phyloP scores from a whole-genome alignment of 2,329 filamentous ascomycete species.

The Aspergillus texensis region DNA sequence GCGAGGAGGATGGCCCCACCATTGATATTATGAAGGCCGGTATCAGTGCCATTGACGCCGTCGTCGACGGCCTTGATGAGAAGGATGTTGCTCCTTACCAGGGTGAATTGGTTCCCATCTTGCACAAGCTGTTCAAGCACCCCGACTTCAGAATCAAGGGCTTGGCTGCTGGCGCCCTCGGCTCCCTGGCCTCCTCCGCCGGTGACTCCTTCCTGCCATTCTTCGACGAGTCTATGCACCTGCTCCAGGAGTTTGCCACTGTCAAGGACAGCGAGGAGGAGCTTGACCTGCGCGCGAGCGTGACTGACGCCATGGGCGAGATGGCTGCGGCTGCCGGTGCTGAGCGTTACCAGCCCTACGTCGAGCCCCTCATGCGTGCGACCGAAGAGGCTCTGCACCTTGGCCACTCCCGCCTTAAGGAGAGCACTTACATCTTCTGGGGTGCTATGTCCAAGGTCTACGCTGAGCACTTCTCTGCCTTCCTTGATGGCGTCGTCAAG shows the following conservation, averaged over 20 bases:
- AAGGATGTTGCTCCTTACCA: conserved; percentile 82
- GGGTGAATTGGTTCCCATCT: conserved; percentile 77
- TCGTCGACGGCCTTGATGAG: conserved; percentile 72
- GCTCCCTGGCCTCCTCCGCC: conserved; percentile 84
- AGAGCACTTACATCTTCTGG: conserved; percentile 98
- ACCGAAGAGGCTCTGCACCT: conserved; percentile 89
- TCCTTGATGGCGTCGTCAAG: conserved; percentile 51
- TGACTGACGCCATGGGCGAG: conserved; percentile 90
- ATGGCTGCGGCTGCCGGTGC: conserved; percentile 87
- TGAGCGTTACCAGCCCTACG: conserved; percentile 85
- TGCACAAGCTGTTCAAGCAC: conserved; percentile 81
- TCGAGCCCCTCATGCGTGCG: conserved; percentile 84
- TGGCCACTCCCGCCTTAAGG: conserved; percentile 85
- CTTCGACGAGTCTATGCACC: conserved; percentile 86
- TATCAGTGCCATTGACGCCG: conserved; percentile 86
- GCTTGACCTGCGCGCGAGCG: conserved; percentile 83
- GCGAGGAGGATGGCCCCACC: conserved; percentile 70
- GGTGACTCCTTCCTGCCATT: conserved; percentile 85
- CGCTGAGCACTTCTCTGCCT: conserved; percentile 61
- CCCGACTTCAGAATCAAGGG: conserved; percentile 88
- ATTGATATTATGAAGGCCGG: conserved; percentile 85
- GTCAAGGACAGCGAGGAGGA: conserved; percentile 90
- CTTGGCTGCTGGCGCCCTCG: conserved; percentile 83
- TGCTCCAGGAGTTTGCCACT: conserved; percentile 79
- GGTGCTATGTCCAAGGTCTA: conserved; percentile 93